These are phyloP conservation scores for Helminthosporium solani DNA, from an alignment of 2,329 filamentous ascomycete species.

Conservation along the genomic window DNA sequence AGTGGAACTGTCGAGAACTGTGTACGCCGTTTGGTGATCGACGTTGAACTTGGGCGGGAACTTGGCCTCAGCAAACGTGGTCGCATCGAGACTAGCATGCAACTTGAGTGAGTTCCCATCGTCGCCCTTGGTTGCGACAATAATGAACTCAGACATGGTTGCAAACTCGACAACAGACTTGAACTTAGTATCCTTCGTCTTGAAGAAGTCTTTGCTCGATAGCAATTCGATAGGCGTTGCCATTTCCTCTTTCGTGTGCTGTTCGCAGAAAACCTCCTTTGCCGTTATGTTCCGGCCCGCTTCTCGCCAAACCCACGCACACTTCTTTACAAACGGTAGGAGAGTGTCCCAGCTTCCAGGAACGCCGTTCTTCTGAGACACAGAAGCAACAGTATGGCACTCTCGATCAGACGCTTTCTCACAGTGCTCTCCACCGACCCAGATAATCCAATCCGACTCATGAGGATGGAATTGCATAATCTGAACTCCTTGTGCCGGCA, in stretches of 20 bases:
- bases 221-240: conserved; percentile 67
- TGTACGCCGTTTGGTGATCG: conserved; percentile 78
- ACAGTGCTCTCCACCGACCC: conserved; percentile 74
- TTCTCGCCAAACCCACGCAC: conserved; percentile 78
- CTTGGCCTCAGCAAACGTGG: conserved; percentile 74
- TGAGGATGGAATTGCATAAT: conserved; percentile 80
- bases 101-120: conserved; percentile 70
- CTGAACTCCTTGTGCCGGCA: conserved; percentile 51
- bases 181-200: conserved; percentile 62
- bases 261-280: conserved; percentile 65
- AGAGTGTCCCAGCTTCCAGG: conserved; percentile 68
- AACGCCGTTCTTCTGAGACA: conserved; percentile 74
- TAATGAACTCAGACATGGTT: conserved; percentile 94
- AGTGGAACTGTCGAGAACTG: conserved; percentile 89
- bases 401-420: conserved; percentile 51
- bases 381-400: conserved; percentile 74
- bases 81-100: conserved; percentile 81
- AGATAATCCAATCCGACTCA: conserved; percentile 81
- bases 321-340: conserved; percentile 72
- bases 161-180: conserved; percentile 80
- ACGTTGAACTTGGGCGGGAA: conserved; percentile 86
- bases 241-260: conserved; percentile 62
- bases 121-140: conserved; percentile 72
- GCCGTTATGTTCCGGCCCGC: conserved; percentile 57
- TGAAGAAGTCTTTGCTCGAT: conserved; percentile 78